Evolutionary conservation across 345 rosid genomes (phyloP), one percentile per base, ranked within the genome.

Genomic region (Sisymbrium altissimum): DNA sequence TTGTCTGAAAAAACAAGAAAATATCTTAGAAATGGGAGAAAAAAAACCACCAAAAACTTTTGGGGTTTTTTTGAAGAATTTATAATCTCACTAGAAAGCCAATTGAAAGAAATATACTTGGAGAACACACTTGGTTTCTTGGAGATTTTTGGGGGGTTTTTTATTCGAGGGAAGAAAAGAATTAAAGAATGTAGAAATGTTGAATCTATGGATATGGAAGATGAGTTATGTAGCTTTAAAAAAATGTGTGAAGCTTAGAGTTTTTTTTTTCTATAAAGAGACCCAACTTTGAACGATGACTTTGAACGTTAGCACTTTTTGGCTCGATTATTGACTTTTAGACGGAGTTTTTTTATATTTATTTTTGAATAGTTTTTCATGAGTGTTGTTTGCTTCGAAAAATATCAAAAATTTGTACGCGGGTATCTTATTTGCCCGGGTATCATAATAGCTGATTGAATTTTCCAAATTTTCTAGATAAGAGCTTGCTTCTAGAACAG

Each of bases 241-340:
- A 50, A 68, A 41, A 49, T 68, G 56, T 68, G 69, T 61, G 64
- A 75, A 75, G 61, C 36, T 74, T 2, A 58, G 60, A 66, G 60
- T 45, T 33, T 40, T 27, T 63, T 43, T 60, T 35, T 7, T 50
- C 7, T 68, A 29, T 21, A 54, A 6, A 53, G 58, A 70, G 59
- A 54, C 50, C 80, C 70, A 76, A 70, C 75, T 76, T 76, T 76
- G 80, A 76, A 76, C 45, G 70, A 63, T 32, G 80, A 76, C 80
- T 76, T 70, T 76, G 75, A 70, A 76, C 36, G 7, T 38, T 23
- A 70, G 27, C 66, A 76, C 53, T 54, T 76, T 50, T 35, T 39
- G 65, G 61, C 53, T 70, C 23, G 27, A 45, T 63, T 64, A 7
- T 69, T 70, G 75, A 70, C 75, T 63, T 70, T 69, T 76, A 30